phyloP scores from a whole-genome alignment of 208 protist species.

The Trypanosoma conorhini region DNA sequence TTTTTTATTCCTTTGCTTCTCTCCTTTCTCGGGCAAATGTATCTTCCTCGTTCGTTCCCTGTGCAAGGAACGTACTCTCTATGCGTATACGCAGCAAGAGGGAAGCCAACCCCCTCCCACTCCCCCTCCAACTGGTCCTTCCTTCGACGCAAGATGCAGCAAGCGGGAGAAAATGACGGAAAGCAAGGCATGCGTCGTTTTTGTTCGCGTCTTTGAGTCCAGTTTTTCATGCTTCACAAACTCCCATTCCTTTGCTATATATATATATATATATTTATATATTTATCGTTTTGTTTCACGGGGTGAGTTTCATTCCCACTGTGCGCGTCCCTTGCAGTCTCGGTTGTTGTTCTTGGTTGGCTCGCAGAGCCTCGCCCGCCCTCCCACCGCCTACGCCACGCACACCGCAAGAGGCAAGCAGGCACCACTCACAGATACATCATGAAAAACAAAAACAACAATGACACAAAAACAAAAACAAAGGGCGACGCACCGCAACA shows the following conservation, averaged over 20 bases:
- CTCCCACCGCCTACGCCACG: neutral
- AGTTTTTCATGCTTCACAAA: no score
- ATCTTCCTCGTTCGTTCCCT: neutral
- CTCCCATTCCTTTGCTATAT: no score
- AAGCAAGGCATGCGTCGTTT: neutral
- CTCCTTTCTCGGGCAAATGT: neutral
- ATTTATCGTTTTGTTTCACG: no score
- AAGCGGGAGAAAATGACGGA: conserved; percentile 2
- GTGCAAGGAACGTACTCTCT: neutral
- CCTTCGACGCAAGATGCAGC: neutral
- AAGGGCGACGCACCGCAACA: neutral
- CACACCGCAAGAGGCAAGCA: neutral
- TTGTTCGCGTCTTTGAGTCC: neutral
- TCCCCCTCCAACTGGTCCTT: neutral
- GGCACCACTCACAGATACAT: neutral
- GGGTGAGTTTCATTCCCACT: no score
- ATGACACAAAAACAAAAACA: neutral
- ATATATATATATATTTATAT: no score
- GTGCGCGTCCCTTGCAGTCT: neutral
- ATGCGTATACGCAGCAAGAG: neutral
- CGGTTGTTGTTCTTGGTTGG: neutral
- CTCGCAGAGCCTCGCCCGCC: no score
- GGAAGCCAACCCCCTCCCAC: no score
- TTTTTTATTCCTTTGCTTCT: neutral
- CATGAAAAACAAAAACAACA: neutral